Evolutionary conservation across 306 rosid species (phyloP).

Genomic region (Potentilla sterilis): DNA sequence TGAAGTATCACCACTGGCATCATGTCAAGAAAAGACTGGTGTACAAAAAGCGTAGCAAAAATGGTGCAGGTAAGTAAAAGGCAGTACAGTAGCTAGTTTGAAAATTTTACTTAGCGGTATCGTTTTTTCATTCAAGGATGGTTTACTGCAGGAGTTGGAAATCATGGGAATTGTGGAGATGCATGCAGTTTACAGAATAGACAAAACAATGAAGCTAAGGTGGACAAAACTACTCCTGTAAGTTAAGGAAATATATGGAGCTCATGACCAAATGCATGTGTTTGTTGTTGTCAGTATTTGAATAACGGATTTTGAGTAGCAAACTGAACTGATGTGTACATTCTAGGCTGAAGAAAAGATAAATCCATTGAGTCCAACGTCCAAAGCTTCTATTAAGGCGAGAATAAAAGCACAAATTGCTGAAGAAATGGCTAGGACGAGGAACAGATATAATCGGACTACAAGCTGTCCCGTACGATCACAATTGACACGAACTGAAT

Average conservation of each 20-base stretch:
- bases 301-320: background rate
- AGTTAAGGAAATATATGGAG: conserved; percentile 22
- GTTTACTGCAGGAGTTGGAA: conserved; percentile 31
- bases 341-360: conserved; percentile 43
- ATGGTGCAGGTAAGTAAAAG: conserved; percentile 26
- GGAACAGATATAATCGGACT: conserved; percentile 46
- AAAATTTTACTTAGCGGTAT: background rate
- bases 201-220: conserved; percentile 11
- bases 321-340: conserved; percentile 19
- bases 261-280: background rate
- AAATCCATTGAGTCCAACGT: conserved; percentile 20
- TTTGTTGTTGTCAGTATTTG: background rate
- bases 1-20: conserved; percentile 66
- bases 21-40: conserved; percentile 48
- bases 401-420: conserved; percentile 43
- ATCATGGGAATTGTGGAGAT: conserved; percentile 17
- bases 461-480: conserved; percentile 49
- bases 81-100: background rate
- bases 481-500: conserved; percentile 16
- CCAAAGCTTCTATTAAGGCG: conserved; percentile 44
- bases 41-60: conserved; percentile 25
- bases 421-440: conserved; percentile 48
- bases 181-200: conserved; percentile 3
- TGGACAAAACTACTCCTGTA: conserved; percentile 31
- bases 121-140: background rate